Base-by-base conservation (phyloP, 805 yeast species). In the Wickerhamiella alocasiicola region DNA sequence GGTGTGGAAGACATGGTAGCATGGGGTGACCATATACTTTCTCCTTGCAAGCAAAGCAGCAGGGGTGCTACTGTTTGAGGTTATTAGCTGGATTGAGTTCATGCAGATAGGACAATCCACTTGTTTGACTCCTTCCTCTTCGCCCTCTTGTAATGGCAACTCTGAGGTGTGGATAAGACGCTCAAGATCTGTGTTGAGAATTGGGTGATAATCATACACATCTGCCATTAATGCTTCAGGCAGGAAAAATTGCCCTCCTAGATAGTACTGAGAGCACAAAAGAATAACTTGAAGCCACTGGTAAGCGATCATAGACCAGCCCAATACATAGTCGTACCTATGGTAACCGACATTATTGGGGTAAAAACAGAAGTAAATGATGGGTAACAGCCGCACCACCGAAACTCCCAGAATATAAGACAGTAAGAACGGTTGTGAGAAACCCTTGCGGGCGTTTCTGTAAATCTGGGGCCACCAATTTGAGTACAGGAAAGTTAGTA, bases 81-180 rank as follows among this genome's bases (percentile, higher is more conserved):
- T 36, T 2, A 16, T 29, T 49, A 81, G 55, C 17, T 76, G 76
- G n/a, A 83, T 71, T 9, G 73, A 72, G 41, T 68, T 74, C 95
- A 87, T 85, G 63, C 96, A 87, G 46, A 87, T 83, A 6, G 94
- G 81, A 65, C 96, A 87, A 49, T 79, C 91, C 7, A 76, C 69
- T 38, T 21, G 37, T 24, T 37, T 35, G 21, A 16, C 15, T 6
- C 25, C 44, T 16, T 15, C 9, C 29, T 34, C 30, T 34, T 34
- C 30, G 7, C 30, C 23, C 7, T 34, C 18, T n/a, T 34, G 15
- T 15, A 34, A 7, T 4, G 29, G 38, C n/a, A 34, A 21, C 34
- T 37, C 39, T 7, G 43, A 34, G 19, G 39, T 34, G 7, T 38
- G 35, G 19, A 44, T 26, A 6, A 34, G 79, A 32, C 63, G 61